Evolutionary conservation across 176 grass and related monocot species (phyloP).

Genomic region (Thalia dealbata): DNA sequence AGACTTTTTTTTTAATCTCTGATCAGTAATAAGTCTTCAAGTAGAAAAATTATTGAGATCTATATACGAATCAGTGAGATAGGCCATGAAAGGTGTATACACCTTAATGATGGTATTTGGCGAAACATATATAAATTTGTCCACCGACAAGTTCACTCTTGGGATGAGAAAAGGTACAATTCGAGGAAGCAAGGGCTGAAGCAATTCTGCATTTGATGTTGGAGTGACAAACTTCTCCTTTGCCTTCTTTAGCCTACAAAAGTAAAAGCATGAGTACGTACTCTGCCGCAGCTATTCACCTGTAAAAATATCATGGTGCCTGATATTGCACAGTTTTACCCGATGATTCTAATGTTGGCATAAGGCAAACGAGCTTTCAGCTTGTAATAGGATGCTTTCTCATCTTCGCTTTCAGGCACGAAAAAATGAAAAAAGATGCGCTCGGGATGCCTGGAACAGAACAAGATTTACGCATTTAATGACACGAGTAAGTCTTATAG

Average conservation of each 20-base stretch:
- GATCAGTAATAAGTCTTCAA: neutral
- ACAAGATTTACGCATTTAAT: conserved; percentile 2
- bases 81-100: conserved; percentile 21
- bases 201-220: conserved; percentile 46
- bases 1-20: neutral
- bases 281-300: neutral
- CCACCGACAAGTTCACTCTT: conserved; percentile 31
- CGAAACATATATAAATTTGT: conserved; percentile 60
- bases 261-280: conserved; percentile 17
- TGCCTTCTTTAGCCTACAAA: conserved; percentile 52
- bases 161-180: conserved; percentile 59
- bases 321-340: conserved; percentile 34
- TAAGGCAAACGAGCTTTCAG: conserved; percentile 69
- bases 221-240: conserved; percentile 59
- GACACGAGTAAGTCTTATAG: neutral
- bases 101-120: conserved; percentile 63
- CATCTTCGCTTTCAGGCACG: conserved; percentile 47
- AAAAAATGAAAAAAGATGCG: conserved; percentile 74
- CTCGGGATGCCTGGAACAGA: conserved; percentile 49
- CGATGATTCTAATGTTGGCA: conserved; percentile 59
- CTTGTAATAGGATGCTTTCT: conserved; percentile 49
- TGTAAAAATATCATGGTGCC: neutral
- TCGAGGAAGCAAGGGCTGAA: conserved; percentile 38
- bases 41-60: neutral
- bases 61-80: conserved; percentile 1